These are phyloP conservation scores for Phlebiopsis gigantea DNA, from an alignment of 768 basidiomycete species.

Conservation along the genomic window DNA sequence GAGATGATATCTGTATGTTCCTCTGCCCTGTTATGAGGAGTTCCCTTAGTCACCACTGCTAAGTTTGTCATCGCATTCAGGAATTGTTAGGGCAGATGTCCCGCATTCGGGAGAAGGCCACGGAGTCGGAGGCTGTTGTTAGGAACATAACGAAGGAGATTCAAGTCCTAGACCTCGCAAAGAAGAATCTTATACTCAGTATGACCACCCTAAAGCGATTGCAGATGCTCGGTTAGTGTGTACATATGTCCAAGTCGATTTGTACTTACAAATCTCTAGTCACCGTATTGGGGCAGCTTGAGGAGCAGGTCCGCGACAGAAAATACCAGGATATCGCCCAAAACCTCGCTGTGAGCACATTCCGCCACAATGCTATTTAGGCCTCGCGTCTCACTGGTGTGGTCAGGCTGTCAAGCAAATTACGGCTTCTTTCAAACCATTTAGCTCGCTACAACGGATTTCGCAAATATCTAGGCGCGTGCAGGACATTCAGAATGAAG, in stretches of 20 bases:
- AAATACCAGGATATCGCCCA: constrained; percentile 82
- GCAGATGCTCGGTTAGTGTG: constrained; percentile 83
- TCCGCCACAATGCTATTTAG: background rate
- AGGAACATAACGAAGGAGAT: constrained; percentile 95
- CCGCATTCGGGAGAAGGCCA: constrained; percentile 92
- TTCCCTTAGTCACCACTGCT: background rate
- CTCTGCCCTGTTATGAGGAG: background rate
- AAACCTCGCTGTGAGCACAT: constrained; percentile 59
- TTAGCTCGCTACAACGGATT: constrained; percentile 71
- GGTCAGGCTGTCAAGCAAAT: constrained; percentile 84
- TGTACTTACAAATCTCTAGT: constrained; percentile 37
- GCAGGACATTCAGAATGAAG: constrained; percentile 75
- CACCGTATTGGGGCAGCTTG: constrained; percentile 76
- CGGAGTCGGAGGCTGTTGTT: constrained; percentile 95
- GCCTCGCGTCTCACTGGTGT: background rate
- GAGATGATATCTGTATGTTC: constrained; percentile 86
- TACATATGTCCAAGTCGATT: background rate
- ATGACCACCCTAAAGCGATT: constrained; percentile 88
- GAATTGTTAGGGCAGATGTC: constrained; percentile 94
- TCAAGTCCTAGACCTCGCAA: constrained; percentile 87
- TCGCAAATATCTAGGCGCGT: constrained; percentile 74
- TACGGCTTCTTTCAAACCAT: constrained; percentile 72
- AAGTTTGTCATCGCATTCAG: constrained; percentile 33
- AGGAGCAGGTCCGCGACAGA: constrained; percentile 70
- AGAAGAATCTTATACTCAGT: constrained; percentile 84